Evolutionary conservation across 1,284 basidiomycete species (phyloP), one percentile per base, ranked within the genome.

Genomic region (Golubevia pallescens): DNA sequence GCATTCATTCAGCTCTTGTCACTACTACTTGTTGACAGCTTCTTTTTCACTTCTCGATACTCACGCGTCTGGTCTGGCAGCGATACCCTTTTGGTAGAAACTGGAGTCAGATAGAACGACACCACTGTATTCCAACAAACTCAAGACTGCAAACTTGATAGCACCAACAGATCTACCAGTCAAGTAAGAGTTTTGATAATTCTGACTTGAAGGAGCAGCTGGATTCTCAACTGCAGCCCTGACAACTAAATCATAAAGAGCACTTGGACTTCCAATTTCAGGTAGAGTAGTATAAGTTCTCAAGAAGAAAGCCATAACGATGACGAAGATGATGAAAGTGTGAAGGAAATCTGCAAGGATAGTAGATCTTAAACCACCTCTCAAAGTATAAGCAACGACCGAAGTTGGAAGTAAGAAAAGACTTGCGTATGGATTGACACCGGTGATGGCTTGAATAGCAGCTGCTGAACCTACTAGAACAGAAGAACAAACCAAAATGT

Each of bases 321-420:
- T 77, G 54, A 78, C 63, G 55, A 80, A 78, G 68, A 80, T 78
- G 70, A 80, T 74, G 58, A 76, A 63, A 3, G 78, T 80, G 61
- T 80, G 78, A 28, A 78, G 67, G 63, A 78, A 80, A 58, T 80
- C 76, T 19, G 78, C 78, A 13, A 80, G 60, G 52, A 78, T 71
- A n/a, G 67, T 68, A n/a, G 53, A 56, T 16, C 78, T 66, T 19
- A 80, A 64, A 48, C 78, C 78, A 20, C 74, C 76, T 13, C 68
- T 67, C 2, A 80, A 68, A 3, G 76, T 78, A 59, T 80, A 80
- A 7, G 78, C 76, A 1, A 75, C 70, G 55, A 80, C 78, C n/a
- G 66, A 69, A 51, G 64, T 55, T 1, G 78, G 76, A 19, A 80
- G 71, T 20, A 80, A 66, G 57, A 69, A 77, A 21, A 78, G 64